These are phyloP conservation scores for Dissoconium aciculare DNA, from an alignment of 2,329 filamentous ascomycete genomes.

Conservation along the genomic window DNA sequence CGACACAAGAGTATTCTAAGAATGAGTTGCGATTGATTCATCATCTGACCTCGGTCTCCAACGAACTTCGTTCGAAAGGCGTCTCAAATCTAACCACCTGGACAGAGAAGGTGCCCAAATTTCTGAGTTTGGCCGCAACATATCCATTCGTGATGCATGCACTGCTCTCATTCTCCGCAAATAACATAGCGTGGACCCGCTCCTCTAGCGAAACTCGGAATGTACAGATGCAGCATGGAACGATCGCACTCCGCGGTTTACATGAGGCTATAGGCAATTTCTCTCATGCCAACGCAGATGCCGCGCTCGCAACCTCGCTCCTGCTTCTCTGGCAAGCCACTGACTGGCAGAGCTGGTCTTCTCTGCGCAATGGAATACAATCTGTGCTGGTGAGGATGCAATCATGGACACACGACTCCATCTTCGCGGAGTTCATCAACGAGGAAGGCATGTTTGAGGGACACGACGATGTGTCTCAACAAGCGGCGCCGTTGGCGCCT, in stretches of 20 bases:
- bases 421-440: constrained; percentile 67
- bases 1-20: constrained; percentile 55
- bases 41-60: constrained; percentile 73
- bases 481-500: constrained; percentile 10
- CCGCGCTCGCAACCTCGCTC: constrained; percentile 78
- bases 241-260: constrained; percentile 69
- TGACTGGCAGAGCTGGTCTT: constrained; percentile 91
- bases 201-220: constrained; percentile 73
- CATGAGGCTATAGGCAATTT: constrained; percentile 78
- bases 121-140: constrained; percentile 66
- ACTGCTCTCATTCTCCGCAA: constrained; percentile 83
- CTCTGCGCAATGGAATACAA: constrained; percentile 79
- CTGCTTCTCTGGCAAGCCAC: constrained; percentile 91
- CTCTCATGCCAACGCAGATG: constrained; percentile 74
- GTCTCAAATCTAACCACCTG: constrained; percentile 75
- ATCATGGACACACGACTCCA: constrained; percentile 71
- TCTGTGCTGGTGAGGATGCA: constrained; percentile 88
- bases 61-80: constrained; percentile 59
- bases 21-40: constrained; percentile 80
- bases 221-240: constrained; percentile 78
- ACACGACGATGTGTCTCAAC: constrained; percentile 9
- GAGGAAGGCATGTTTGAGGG: constrained; percentile 42
- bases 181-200: constrained; percentile 80
- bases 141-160: constrained; percentile 89
- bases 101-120: constrained; percentile 86